A percentile compares a stretch with the other conserved stretches of the same genome.
phyloP scores from a whole-genome alignment of 371 early-diverging fungal genomes.

The Quaeritorhiza haematococci region DNA sequence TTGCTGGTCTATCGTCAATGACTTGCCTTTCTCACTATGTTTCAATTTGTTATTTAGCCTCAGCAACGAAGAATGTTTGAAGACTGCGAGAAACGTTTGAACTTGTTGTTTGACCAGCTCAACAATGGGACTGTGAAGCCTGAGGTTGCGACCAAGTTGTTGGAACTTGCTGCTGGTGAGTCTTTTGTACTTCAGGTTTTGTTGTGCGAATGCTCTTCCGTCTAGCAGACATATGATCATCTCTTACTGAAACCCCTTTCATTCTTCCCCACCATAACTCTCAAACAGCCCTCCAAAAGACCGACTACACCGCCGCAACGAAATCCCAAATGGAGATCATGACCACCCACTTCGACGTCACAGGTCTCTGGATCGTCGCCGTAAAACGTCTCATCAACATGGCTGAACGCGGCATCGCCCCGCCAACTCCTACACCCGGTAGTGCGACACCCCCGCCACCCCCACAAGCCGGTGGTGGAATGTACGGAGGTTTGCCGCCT shows the following conservation, averaged over 20 bases:
- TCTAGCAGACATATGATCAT: background rate
- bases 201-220: no score
- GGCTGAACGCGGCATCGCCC: constrained; percentile 24
- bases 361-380: constrained; percentile 63
- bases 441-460: background rate
- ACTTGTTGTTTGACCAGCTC: constrained; percentile 68
- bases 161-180: constrained; percentile 53
- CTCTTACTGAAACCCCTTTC: no score
- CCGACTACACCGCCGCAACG: constrained; percentile 45
- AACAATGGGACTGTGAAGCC: constrained; percentile 61
- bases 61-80: constrained; percentile 63
- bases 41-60: constrained; percentile 36
- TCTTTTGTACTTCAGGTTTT: no score
- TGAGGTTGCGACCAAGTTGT: constrained; percentile 50
- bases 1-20: background rate
- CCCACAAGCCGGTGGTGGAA: background rate
- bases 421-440: background rate
- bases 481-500: background rate
- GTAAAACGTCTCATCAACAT: constrained; percentile 60
- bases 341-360: constrained; percentile 56
- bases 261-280: no score
- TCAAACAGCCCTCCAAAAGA: constrained; percentile 38
- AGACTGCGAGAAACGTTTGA: constrained; percentile 69
- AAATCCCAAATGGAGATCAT: constrained; percentile 57
- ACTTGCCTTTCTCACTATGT: background rate